Conservation (phyloP, 1,139 yeast species). For the Debaryomyces robertsiae region DNA sequence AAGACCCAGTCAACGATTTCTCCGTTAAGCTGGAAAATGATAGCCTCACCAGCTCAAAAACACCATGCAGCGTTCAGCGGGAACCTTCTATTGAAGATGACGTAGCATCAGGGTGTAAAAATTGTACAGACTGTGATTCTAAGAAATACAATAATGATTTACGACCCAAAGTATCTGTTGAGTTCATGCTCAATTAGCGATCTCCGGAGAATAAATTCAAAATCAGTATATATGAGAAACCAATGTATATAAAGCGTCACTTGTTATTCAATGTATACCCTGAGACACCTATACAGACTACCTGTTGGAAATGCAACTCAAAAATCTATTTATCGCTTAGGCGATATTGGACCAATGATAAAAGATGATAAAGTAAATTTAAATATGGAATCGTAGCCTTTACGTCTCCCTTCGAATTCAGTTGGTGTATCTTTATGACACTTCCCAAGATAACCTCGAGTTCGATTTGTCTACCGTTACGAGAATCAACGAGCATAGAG, state of each 20-base stretch:
- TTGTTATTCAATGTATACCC: too few relatives aligned
- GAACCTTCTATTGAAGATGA: neutral
- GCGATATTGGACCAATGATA: slow-evolving; percentile 36
- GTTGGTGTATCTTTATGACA: slow-evolving; percentile 20
- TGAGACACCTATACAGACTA: too few relatives aligned
- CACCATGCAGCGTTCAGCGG: neutral
- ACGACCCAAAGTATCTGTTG: slow-evolving; percentile 6
- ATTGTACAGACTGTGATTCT: slow-evolving; percentile 6
- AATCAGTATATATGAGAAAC: too few relatives aligned
- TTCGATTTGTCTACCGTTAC: slow-evolving; percentile 33
- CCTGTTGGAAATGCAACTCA: too few relatives aligned
- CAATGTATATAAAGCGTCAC: too few relatives aligned
- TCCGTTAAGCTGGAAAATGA: too few relatives aligned
- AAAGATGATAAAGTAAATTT: slow-evolving; percentile 35
- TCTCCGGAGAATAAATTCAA: too few relatives aligned
- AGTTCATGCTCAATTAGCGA: neutral
- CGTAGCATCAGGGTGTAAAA: slow-evolving; percentile 2
- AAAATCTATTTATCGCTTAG: neutral
- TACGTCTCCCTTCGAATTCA: slow-evolving; percentile 14
- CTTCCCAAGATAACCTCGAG: slow-evolving; percentile 35
- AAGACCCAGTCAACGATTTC: too few relatives aligned
- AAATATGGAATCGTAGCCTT: slow-evolving; percentile 24
- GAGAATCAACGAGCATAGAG: slow-evolving; percentile 39
- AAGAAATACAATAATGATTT: slow-evolving; percentile 6
- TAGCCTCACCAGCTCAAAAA: too few relatives aligned